A percentile compares a stretch with the other conserved stretches of the same genome.
phyloP scores from a whole-genome alignment of 2,329 filamentous ascomycete species.

The Talaromyces sp. region DNA sequence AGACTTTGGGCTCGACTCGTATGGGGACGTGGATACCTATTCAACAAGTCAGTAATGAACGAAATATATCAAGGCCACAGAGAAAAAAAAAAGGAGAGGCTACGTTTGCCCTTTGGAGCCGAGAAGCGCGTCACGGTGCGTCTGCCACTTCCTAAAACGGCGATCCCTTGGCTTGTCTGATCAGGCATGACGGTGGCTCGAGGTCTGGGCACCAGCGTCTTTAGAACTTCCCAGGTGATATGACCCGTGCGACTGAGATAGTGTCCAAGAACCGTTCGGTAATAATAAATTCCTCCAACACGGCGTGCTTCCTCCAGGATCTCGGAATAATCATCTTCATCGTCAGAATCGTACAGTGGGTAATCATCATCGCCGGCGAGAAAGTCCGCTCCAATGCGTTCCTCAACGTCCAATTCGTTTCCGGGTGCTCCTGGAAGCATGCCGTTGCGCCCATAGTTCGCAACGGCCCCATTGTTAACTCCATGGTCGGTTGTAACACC shows the following conservation, averaged over 20 bases:
- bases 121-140: constrained; percentile 53
- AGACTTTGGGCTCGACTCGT: constrained; percentile 95
- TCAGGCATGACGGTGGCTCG: constrained; percentile 35
- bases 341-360: constrained; percentile 85
- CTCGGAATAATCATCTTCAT: constrained; percentile 72
- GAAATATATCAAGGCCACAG: not conserved
- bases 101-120: constrained; percentile 54
- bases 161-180: constrained; percentile 30
- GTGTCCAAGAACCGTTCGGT: constrained; percentile 53
- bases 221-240: constrained; percentile 42
- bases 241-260: constrained; percentile 48
- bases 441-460: constrained; percentile 23
- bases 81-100: constrained; percentile 13
- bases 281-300: constrained; percentile 73
- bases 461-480: not conserved
- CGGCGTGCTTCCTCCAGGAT: constrained; percentile 72
- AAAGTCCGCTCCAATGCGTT: constrained; percentile 65
- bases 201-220: constrained; percentile 53
- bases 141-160: constrained; percentile 35
- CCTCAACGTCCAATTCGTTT: constrained; percentile 68
- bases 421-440: constrained; percentile 44
- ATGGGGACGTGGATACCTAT: constrained; percentile 91
- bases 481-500: constrained; percentile 7
- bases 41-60: constrained; percentile 38
- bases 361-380: constrained; percentile 64